Conservation (phyloP, 2,329 filamentous ascomycete genomes). For the Colletotrichum sp. region DNA sequence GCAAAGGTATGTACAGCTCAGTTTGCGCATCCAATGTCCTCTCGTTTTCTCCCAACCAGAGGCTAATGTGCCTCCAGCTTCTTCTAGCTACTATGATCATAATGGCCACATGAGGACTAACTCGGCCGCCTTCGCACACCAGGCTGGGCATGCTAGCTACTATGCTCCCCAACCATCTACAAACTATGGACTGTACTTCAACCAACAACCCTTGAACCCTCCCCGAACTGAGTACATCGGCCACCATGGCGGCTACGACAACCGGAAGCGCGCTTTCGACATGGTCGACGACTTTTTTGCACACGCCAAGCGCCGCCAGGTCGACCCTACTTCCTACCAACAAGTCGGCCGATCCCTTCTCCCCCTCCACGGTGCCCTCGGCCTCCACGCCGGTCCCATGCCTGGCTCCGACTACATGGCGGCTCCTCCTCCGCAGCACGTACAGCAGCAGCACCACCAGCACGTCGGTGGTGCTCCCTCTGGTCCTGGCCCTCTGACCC, state of each 20-base stretch:
- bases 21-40: conserved; percentile 22
- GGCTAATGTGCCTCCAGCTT: conserved; percentile 52
- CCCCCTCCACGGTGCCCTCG: conserved; percentile 76
- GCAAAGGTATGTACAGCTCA: conserved; percentile 53
- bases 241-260: conserved; percentile 66
- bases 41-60: conserved; percentile 34
- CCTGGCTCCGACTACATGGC: conserved; percentile 59
- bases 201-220: conserved; percentile 61
- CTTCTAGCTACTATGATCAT: conserved; percentile 68
- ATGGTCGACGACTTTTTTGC: conserved; percentile 94
- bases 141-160: conserved; percentile 60
- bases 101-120: conserved; percentile 66
- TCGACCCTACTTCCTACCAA: conserved; percentile 87
- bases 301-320: conserved; percentile 87
- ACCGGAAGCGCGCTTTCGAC: conserved; percentile 84
- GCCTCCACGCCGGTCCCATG: conserved; percentile 58
- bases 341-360: conserved; percentile 90
- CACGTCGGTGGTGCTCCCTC: conserved; percentile 60
- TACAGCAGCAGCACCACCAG: conserved; percentile 22
- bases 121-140: conserved; percentile 59
- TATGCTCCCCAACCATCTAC: conserved; percentile 60
- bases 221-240: conserved; percentile 65
- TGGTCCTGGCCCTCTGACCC: conserved; percentile 63
- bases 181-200: conserved; percentile 80
- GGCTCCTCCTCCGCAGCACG: conserved; percentile 28